Base-by-base conservation (phyloP, 345 rosid genomes). In the Gynandropsis gynandra region DNA sequence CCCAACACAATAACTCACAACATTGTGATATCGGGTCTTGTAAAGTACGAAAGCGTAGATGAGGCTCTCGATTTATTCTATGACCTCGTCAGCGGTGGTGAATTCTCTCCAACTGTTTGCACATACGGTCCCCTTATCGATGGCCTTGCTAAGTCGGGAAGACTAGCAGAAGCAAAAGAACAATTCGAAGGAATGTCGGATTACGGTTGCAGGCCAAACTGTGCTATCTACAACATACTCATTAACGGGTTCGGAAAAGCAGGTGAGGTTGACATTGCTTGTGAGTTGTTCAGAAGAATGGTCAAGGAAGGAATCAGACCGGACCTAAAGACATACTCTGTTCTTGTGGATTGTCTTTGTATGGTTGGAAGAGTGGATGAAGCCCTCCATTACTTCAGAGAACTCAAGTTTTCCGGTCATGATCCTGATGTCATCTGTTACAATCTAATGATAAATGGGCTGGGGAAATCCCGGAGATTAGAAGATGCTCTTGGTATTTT, bases 121-220 rank as follows among this genome's bases (percentile, higher is more conserved):
- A 87, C 98, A n/a, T 87, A 78, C 39, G 95, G 92, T 19, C 96
- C 92, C 3, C 79, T 90, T 48, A 51, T 90, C 31, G 92, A 87
- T 42, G 95, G 95, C 24, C 87, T 90, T 36, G 41, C 68, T 15
- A 90, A 84, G 75, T 63, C 77, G 7, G 80, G 80, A 58, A 79
- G 89, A 73, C 59, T 76, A 3, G 72, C 73, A 24, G 82, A 82
- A 61, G 95, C 95, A 19, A 71, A 69, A 56, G 51, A 79, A 53
- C 72, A 87, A 61, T 90, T 87, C 47, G 77, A 79, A 64, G 96
- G 78, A 66, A 90, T 87, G 98, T 48, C 34, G 27, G 84, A 86
- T 32, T 81, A 74, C 31, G 82, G 81, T 24, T 87, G 92, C 76
- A 79, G 68, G 55, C 96, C 89, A 27, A 90, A 90, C 62, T 77